Evolutionary conservation across 768 basidiomycete genomes (phyloP).

Genomic region (Suillus brevipes): DNA sequence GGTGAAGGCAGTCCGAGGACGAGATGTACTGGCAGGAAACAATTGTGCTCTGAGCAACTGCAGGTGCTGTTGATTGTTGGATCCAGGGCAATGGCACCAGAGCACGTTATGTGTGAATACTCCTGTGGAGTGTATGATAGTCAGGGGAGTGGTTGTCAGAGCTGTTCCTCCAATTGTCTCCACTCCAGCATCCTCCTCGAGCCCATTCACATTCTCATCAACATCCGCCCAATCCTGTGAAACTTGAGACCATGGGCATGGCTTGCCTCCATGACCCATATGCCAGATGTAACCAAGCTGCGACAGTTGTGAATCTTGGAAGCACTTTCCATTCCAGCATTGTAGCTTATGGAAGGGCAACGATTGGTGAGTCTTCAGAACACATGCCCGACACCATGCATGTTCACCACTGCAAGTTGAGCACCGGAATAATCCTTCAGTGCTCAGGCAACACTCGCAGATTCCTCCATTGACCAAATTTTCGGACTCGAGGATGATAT

Average conservation of each 20-base stretch:
- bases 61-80: neutral
- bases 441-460: neutral
- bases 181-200: too few species aligned
- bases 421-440: neutral
- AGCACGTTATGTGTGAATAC: too few species aligned
- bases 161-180: too few species aligned
- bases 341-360: slow-evolving; percentile 21
- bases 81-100: too few species aligned
- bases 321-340: slow-evolving; percentile 22
- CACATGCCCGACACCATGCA: neutral
- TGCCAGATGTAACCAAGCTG: slow-evolving; percentile 21
- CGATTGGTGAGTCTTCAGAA: neutral
- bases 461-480: neutral
- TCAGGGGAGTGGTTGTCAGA: too few species aligned
- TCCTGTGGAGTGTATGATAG: too few species aligned
- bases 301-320: slow-evolving; percentile 14
- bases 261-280: slow-evolving; percentile 21
- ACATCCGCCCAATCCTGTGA: too few species aligned
- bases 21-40: too few species aligned
- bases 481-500: neutral
- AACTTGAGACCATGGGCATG: slow-evolving; percentile 14
- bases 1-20: slow-evolving; percentile 3
- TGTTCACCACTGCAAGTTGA: slow-evolving; percentile 5
- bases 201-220: too few species aligned
- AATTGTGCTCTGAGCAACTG: slow-evolving; percentile 1